Conservation (phyloP, 768 basidiomycete species). For the Lactarius trivialis region DNA sequence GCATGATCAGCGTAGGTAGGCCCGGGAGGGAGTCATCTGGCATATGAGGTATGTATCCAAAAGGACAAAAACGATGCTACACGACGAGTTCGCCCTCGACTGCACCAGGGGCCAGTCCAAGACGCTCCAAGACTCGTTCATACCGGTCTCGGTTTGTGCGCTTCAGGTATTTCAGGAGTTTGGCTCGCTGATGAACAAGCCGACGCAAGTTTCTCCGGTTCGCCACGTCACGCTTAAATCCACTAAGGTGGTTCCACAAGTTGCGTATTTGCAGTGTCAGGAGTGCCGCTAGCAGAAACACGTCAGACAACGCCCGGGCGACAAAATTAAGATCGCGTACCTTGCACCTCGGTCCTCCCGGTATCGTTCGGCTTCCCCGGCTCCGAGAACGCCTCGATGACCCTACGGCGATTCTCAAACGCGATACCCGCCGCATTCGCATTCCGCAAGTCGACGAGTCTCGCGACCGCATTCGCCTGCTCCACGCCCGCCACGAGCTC, state of each 20-base stretch:
- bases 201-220: conserved; percentile 71
- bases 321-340: conserved; percentile 41
- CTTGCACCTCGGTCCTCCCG: conserved; percentile 86
- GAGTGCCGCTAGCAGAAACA: conserved; percentile 67
- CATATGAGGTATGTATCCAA: not conserved
- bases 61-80: conserved; percentile 33
- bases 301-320: no score
- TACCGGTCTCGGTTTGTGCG: conserved; percentile 60
- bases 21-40: not conserved
- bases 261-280: conserved; percentile 82
- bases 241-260: conserved; percentile 65
- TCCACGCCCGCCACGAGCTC: conserved; percentile 33
- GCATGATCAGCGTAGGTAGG: not conserved
- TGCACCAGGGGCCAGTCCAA: conserved; percentile 70
- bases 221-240: conserved; percentile 65
- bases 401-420: conserved; percentile 77
- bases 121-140: conserved; percentile 57
- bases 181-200: conserved; percentile 79
- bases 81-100: conserved; percentile 90
- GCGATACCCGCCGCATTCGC: conserved; percentile 83
- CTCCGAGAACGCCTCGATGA: conserved; percentile 72
- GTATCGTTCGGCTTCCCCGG: conserved; percentile 62
- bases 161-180: conserved; percentile 74
- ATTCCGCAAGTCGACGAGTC: conserved; percentile 77
- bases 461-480: conserved; percentile 55